phyloP scores from a whole-genome alignment of 2,329 filamentous ascomycete species.

The Penicillium corylophilum region DNA sequence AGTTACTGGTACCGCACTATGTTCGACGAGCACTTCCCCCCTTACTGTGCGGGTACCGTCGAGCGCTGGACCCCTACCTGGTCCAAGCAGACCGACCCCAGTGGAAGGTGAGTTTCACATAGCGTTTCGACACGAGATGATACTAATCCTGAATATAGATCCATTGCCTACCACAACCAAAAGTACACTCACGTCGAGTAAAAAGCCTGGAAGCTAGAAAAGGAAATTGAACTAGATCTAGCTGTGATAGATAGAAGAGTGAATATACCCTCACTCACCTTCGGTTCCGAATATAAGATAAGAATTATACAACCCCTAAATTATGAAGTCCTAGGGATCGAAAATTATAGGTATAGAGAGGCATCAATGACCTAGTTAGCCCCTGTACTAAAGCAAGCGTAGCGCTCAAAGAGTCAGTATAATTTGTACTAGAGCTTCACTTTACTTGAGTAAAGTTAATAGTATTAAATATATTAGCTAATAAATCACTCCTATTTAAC shows the following conservation, averaged over 20 bases:
- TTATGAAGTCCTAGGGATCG: no score
- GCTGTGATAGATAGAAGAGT: conserved; percentile 10
- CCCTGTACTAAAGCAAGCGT: no score
- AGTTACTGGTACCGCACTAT: conserved; percentile 96
- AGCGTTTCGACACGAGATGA: not conserved
- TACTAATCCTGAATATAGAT: conserved; percentile 50
- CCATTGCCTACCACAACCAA: conserved; percentile 71
- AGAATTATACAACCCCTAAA: not conserved
- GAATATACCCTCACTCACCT: conserved; percentile 13
- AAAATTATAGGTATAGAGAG: no score
- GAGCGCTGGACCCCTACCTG: conserved; percentile 97
- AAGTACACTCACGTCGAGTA: conserved; percentile 63
- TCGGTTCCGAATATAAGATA: not conserved
- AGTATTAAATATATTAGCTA: no score
- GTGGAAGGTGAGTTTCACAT: conserved; percentile 67
- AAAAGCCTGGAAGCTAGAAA: conserved; percentile 18
- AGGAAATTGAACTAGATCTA: conserved; percentile 23
- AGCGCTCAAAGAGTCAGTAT: no score
- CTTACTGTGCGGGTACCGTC: conserved; percentile 85
- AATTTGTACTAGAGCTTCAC: no score
- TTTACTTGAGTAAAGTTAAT: no score
- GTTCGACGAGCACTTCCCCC: conserved; percentile 99
- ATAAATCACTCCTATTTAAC: no score
- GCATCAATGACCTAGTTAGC: no score
- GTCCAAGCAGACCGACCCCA: conserved; percentile 94